phyloP scores from a whole-genome alignment of 1,284 basidiomycete species.

The Ceratobasidium sp. region DNA sequence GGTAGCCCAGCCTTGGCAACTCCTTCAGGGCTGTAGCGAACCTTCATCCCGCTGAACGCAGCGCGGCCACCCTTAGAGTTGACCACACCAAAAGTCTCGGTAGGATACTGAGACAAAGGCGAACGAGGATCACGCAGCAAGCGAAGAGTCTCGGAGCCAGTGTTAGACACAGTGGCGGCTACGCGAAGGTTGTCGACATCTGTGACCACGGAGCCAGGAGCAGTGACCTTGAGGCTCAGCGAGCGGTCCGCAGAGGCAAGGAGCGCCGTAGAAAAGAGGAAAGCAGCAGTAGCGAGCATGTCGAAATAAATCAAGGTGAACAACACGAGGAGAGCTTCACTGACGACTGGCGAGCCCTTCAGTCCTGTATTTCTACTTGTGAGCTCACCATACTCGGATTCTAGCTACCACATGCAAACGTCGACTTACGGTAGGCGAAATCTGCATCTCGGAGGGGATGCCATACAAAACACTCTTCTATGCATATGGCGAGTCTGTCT shows the following conservation, averaged over 20 bases:
- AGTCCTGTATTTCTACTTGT: not conserved
- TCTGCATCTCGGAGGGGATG: not conserved
- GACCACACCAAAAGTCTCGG: conserved; percentile 62
- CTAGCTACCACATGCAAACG: not conserved
- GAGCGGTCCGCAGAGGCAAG: conserved; percentile 42
- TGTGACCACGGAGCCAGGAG: conserved; percentile 57
- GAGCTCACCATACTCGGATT: not conserved
- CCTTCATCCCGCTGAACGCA: conserved; percentile 54
- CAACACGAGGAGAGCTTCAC: not conserved
- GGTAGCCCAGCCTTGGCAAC: conserved; percentile 50
- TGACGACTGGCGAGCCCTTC: not conserved
- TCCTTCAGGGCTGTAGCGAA: conserved; percentile 54
- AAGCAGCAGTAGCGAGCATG: conserved; percentile 35
- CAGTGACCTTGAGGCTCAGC: conserved; percentile 49
- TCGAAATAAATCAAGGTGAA: conserved; percentile 37
- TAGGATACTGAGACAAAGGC: conserved; percentile 60
- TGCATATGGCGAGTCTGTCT: not conserved
- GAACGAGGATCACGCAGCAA: conserved; percentile 64
- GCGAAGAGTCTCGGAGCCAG: conserved; percentile 64
- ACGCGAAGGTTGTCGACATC: conserved; percentile 62
- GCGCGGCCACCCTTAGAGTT: conserved; percentile 58
- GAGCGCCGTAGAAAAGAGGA: conserved; percentile 39
- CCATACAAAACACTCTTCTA: not conserved
- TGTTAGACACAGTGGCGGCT: conserved; percentile 62
- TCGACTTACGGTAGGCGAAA: not conserved